phyloP scores from a whole-genome alignment of 2,329 filamentous ascomycete species.

The Penicillium sclerotigenum region DNA sequence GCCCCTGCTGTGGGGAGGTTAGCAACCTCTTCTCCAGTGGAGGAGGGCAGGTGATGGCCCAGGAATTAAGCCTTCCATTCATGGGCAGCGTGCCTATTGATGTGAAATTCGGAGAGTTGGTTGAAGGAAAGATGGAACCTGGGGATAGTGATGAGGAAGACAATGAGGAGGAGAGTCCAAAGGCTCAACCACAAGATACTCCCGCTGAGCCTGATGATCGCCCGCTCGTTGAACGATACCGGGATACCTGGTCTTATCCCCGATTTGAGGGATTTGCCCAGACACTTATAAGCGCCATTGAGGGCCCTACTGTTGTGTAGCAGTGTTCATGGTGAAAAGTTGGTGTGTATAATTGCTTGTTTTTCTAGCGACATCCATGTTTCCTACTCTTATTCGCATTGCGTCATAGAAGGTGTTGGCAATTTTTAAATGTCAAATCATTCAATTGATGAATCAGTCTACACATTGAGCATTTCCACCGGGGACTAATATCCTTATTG shows the following conservation, averaged over 20 bases:
- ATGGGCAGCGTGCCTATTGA: constrained; percentile 88
- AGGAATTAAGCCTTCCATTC: constrained; percentile 79
- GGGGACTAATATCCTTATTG: background rate
- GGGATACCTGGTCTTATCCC: constrained; percentile 43
- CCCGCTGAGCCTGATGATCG: constrained; percentile 27
- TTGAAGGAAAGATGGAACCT: constrained; percentile 58
- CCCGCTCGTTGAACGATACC: constrained; percentile 43
- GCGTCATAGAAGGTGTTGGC: constrained; percentile 11
- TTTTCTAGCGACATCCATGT: constrained; percentile 6
- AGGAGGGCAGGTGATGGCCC: constrained; percentile 83
- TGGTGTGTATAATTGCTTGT: background rate
- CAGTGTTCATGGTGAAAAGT: background rate
- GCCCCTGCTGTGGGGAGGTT: constrained; percentile 69
- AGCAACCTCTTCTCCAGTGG: constrained; percentile 92
- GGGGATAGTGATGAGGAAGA: constrained; percentile 28
- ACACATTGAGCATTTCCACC: background rate
- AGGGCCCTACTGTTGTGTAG: constrained; percentile 16
- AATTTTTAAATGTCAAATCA: background rate
- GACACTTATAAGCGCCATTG: constrained; percentile 30
- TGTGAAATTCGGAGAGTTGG: constrained; percentile 80
- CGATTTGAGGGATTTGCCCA: constrained; percentile 44
- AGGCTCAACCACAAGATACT: constrained; percentile 5
- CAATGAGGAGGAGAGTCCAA: constrained; percentile 21
- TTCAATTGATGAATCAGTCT: background rate
- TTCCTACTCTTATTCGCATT: constrained; percentile 7